Conservation (phyloP, 176 grass and related monocot genomes). For the Eragrostis nindensis region DNA sequence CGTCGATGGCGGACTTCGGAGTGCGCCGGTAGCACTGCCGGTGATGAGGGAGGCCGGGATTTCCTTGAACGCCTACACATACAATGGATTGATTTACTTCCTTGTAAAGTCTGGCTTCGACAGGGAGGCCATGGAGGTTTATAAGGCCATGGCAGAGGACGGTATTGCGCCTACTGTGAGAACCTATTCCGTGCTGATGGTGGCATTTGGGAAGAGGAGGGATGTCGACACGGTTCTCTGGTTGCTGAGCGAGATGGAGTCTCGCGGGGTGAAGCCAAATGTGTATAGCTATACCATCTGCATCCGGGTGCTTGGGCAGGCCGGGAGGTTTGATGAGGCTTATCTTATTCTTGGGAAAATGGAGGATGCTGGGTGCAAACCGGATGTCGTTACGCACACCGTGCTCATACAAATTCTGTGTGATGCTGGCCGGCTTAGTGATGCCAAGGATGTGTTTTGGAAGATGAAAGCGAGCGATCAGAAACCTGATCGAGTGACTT, state of each 20-base stretch:
- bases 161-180: slow-evolving; percentile 54
- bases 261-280: slow-evolving; percentile 71
- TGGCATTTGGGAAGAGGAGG: slow-evolving; percentile 77
- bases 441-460: slow-evolving; percentile 86
- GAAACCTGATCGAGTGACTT: slow-evolving; percentile 85
- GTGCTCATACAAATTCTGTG: slow-evolving; percentile 83
- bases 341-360: slow-evolving; percentile 64
- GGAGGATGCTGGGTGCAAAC: slow-evolving; percentile 71
- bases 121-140: slow-evolving; percentile 72
- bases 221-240: slow-evolving; percentile 60
- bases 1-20: slow-evolving; percentile 62
- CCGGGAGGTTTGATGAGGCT: slow-evolving; percentile 59
- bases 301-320: slow-evolving; percentile 78
- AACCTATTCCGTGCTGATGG: slow-evolving; percentile 87
- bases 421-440: slow-evolving; percentile 56
- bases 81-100: slow-evolving; percentile 86
- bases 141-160: slow-evolving; percentile 59
- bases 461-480: slow-evolving; percentile 77
- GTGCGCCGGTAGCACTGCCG: slow-evolving; percentile 61
- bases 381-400: slow-evolving; percentile 78
- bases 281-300: slow-evolving; percentile 97
- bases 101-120: slow-evolving; percentile 68
- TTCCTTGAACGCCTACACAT: slow-evolving; percentile 68
- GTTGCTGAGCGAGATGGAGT: slow-evolving; percentile 76
- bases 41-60: slow-evolving; percentile 72